These are phyloP conservation scores for Xylaria sp. DNA, from an alignment of 2,329 filamentous ascomycete genomes.

Conservation along the genomic window DNA sequence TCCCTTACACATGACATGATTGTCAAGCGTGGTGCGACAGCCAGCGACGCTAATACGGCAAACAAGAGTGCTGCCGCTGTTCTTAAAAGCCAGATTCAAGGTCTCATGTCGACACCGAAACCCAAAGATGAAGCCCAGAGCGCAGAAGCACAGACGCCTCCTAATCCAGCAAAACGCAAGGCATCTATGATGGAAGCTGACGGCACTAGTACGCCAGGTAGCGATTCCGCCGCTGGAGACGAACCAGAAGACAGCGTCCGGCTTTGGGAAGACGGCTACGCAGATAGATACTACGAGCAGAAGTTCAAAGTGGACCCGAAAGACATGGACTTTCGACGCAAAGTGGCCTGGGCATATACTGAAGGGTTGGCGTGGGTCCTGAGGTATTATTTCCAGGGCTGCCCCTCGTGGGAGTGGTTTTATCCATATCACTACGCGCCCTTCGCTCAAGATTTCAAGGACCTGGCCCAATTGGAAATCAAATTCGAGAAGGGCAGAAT, in stretches of 20 bases:
- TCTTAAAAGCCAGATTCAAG: conserved; percentile 78
- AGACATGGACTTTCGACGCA: conserved; percentile 84
- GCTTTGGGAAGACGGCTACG: conserved; percentile 95
- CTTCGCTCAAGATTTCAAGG: conserved; percentile 92
- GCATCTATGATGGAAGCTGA: conserved; percentile 67
- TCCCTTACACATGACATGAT: conserved; percentile 86
- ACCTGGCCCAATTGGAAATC: conserved; percentile 78
- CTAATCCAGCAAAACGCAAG: conserved; percentile 75
- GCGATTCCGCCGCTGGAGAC: conserved; percentile 61
- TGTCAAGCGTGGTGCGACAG: conserved; percentile 68
- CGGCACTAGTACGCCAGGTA: conserved; percentile 62
- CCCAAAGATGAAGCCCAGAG: conserved; percentile 29
- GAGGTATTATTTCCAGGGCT: conserved; percentile 97
- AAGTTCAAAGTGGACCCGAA: conserved; percentile 87
- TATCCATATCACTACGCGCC: conserved; percentile 99
- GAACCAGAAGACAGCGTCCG: conserved; percentile 79
- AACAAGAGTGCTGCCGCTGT: conserved; percentile 95
- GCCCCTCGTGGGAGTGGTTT: conserved; percentile 98
- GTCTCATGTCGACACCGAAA: conserved; percentile 30
- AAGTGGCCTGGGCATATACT: conserved; percentile 89
- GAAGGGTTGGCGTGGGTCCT: conserved; percentile 96
- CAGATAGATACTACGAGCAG: conserved; percentile 94
- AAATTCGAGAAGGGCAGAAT: conserved; percentile 83
- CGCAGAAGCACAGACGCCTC: conserved; percentile 45
- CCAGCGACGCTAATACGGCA: conserved; percentile 74